Evolutionary conservation across 1,139 yeast species (phyloP), one percentile per base, ranked within the genome.

Genomic region (Nadsonia commutata): DNA sequence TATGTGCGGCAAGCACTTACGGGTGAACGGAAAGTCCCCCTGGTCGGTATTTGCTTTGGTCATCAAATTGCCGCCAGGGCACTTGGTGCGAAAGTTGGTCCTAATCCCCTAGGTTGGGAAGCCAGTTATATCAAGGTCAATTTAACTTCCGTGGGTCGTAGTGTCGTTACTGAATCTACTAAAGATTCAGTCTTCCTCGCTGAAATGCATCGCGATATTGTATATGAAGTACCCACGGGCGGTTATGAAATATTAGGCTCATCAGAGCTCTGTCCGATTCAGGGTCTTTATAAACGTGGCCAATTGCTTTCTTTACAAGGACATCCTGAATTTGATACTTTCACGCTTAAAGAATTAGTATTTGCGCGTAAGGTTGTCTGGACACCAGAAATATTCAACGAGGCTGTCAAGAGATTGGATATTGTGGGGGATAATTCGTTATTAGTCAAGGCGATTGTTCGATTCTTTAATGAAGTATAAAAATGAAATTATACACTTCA

Each of bases 31-130:
- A 52, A 49, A 49, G 36, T 55, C 48, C 43, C 57, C 58, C 38
- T 65, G n/a, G 68, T 72, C 2, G 88, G 93, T 1, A 66, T 85
- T 37, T 86, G 95, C 58, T 85, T 83, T 58, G 96, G 95, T 2
- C 95, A 85, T 58, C 96, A 86, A 57, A 67, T 84, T 18, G 59
- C 83, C 21, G 80, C 78, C 2, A 68, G 78, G 46, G 76, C 80
- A 5, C 61, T 83, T 40, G 90, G 85, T 2, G 70, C 75, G 36
- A 62, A 63, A 41, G 80, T 80, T 3, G 75, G 65, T 5, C 65
- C 76, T 47, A 81, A 78, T 57, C 58, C 65, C 1, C 50, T 60
- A 33, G 93, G 93, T 1, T 80, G 90, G 84, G 95, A 85, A 58
- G 63, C 74, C 41, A 86, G 94, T 1, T 66, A 73, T 2, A 67